A percentile compares a stretch with the other conserved stretches of the same genome.
phyloP scores from a whole-genome alignment of 1,284 basidiomycete genomes.

The Ceratorhiza oryzae-sativae region DNA sequence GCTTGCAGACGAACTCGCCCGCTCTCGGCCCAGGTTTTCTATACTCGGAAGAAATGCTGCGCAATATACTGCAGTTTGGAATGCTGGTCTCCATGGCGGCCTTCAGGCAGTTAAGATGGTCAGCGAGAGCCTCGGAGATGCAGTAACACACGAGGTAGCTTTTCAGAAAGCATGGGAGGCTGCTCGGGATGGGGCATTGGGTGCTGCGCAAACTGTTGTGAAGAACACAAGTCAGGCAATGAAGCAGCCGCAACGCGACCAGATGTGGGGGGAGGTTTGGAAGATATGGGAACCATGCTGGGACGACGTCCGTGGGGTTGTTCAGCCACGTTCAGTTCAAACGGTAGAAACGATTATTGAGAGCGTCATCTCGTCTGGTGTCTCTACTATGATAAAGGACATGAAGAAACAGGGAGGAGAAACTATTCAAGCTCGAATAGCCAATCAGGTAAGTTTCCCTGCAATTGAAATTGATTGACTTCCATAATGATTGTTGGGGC shows the following conservation, averaged over 20 bases:
- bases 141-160: not conserved
- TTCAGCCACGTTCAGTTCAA: not conserved
- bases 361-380: not conserved
- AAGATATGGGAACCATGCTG: conserved; percentile 5
- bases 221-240: not conserved
- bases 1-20: not conserved
- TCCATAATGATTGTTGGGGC: not conserved
- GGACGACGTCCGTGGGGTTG: not conserved
- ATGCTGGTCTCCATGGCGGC: not conserved
- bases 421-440: not conserved
- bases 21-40: not conserved
- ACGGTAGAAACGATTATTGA: not conserved
- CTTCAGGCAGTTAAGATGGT: not conserved
- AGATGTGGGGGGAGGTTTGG: conserved; percentile 20
- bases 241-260: not conserved
- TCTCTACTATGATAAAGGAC: not conserved
- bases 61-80: conserved; percentile 13
- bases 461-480: no score
- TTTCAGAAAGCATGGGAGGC: conserved; percentile 4
- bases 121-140: not conserved
- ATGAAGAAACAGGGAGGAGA: not conserved
- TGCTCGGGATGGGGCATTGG: not conserved
- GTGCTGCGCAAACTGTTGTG: not conserved
- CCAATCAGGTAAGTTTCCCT: not conserved
- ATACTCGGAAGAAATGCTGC: not conserved